phyloP scores from a whole-genome alignment of 306 rosid species.

The Malus fusca region DNA sequence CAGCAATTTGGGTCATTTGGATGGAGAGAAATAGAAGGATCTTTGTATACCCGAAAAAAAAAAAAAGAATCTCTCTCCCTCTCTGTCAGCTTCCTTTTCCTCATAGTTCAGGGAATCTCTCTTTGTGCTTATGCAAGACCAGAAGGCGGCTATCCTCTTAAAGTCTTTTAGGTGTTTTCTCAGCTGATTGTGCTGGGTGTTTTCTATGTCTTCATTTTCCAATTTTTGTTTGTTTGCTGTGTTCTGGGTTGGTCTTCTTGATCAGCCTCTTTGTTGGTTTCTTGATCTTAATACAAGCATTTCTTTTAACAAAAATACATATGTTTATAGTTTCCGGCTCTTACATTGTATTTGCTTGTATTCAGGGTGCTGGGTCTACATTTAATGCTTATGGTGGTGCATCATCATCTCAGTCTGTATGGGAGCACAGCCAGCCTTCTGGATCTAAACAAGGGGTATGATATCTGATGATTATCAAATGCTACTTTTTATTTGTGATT shows the following conservation, averaged over 20 bases:
- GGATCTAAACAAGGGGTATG: conserved; percentile 58
- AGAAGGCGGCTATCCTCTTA: no score
- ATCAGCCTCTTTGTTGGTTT: not conserved
- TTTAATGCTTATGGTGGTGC: conserved; percentile 37
- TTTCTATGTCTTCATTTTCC: not conserved
- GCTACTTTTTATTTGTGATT: conserved; percentile 7
- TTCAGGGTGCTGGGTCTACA: conserved; percentile 40
- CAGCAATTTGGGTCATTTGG: not conserved
- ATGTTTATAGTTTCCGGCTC: not conserved
- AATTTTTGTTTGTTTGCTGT: not conserved
- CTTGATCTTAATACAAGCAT: not conserved
- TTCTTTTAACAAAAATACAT: not conserved
- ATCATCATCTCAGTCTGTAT: conserved; percentile 44
- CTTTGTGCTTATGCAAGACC: not conserved
- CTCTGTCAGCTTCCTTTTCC: not conserved
- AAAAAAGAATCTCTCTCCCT: no score
- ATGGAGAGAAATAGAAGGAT: not conserved
- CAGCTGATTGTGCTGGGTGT: not conserved
- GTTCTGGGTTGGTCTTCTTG: not conserved
- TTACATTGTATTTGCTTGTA: conserved; percentile 10
- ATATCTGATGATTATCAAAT: conserved; percentile 8
- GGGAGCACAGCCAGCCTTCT: conserved; percentile 41
- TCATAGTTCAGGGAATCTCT: not conserved
- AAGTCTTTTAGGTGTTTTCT: not conserved
- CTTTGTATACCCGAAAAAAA: not conserved